phyloP scores from a whole-genome alignment of 2,329 filamentous ascomycete species.

The Neoarthrinium moseri region DNA sequence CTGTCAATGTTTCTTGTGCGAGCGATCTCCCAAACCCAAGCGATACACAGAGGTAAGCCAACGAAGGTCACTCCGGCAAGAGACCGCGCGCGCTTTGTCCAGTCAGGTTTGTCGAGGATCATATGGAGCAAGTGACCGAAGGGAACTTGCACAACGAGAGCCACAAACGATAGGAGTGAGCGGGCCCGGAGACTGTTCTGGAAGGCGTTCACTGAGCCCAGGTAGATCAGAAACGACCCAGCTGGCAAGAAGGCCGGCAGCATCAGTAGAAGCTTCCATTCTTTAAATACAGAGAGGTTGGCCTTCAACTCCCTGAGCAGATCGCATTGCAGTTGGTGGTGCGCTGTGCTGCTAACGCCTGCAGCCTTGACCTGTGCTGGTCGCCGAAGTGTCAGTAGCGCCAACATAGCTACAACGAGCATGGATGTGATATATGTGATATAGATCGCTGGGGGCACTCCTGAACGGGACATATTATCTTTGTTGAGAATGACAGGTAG shows the following conservation, averaged over 20 bases:
- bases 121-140: conserved; percentile 20
- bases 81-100: conserved; percentile 11
- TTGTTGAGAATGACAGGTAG: conserved; percentile 26
- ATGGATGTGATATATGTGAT: conserved; percentile 24
- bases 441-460: conserved; percentile 21
- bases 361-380: conserved; percentile 19
- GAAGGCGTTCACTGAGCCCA: conserved; percentile 26
- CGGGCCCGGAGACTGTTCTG: conserved; percentile 4
- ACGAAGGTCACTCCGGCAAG: conserved; percentile 20
- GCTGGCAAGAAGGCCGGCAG: conserved; percentile 20
- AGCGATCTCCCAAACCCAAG: conserved; percentile 5
- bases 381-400: conserved; percentile 16
- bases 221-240: conserved; percentile 30
- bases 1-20: conserved; percentile 2
- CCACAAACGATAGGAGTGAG: conserved; percentile 27
- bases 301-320: conserved; percentile 25
- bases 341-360: conserved; percentile 20
- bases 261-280: conserved; percentile 27
- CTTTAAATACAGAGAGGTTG: conserved; percentile 15
- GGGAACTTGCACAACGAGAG: conserved; percentile 29
- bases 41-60: conserved; percentile 2
- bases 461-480: conserved; percentile 11
- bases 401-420: conserved; percentile 11
- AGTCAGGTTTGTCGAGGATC: conserved; percentile 13
- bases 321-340: conserved; percentile 16